Evolutionary conservation across 2,329 filamentous ascomycete genomes (phyloP).

Genomic region (Fusarium euwallaceae): DNA sequence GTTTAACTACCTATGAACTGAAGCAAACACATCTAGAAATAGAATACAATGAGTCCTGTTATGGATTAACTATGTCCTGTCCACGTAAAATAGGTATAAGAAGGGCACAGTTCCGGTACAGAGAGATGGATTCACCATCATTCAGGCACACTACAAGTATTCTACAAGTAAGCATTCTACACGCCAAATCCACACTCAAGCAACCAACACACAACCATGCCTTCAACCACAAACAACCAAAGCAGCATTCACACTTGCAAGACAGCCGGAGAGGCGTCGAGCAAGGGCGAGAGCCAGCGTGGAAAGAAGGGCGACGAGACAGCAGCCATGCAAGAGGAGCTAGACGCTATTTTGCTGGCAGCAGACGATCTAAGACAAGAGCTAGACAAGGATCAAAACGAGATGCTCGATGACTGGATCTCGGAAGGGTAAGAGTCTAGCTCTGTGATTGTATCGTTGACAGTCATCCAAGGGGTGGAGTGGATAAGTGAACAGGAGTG

Average conservation of each 20-base stretch:
- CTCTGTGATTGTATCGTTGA: neutral
- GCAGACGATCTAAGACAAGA: conserved; percentile 16
- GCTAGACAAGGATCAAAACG: conserved; percentile 16
- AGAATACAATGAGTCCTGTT: neutral
- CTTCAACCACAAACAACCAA: neutral
- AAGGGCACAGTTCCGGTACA: neutral
- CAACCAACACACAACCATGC: neutral
- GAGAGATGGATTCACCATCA: neutral
- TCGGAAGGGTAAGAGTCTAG: conserved; percentile 7
- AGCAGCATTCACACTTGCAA: neutral
- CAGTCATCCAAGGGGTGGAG: neutral
- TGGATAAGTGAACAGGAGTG: neutral
- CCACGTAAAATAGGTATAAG: neutral
- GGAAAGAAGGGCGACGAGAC: neutral
- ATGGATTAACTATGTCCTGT: neutral
- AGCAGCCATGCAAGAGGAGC: neutral
- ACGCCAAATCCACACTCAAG: neutral
- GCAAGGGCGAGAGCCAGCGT: neutral
- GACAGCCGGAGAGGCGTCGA: neutral
- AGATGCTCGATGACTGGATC: conserved; percentile 1
- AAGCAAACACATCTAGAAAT: too few relatives aligned
- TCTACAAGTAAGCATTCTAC: neutral
- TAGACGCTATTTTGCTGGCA: conserved; percentile 15
- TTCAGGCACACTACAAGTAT: neutral
- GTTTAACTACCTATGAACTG: too few relatives aligned